Conservation (phyloP, 2,329 filamentous ascomycete species). For the Biscogniauxia mediterranea region DNA sequence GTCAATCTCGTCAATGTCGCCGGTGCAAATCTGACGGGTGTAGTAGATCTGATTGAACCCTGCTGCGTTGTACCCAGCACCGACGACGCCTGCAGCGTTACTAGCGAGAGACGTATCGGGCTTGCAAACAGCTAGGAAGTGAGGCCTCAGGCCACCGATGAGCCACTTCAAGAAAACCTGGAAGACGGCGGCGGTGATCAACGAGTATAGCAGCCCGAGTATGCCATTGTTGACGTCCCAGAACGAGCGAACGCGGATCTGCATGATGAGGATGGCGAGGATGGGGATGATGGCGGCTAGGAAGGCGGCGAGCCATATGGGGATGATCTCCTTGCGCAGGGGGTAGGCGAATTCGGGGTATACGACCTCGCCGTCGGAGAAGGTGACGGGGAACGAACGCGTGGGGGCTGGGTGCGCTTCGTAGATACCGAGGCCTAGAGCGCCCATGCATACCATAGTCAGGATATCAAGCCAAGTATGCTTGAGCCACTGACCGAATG, state of each 20-base stretch:
- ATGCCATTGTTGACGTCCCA: constrained; percentile 71
- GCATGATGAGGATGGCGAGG: constrained; percentile 60
- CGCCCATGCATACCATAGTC: constrained; percentile 65
- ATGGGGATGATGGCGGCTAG: constrained; percentile 66
- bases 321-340: constrained; percentile 66
- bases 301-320: constrained; percentile 68
- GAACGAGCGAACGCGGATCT: constrained; percentile 66
- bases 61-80: constrained; percentile 43
- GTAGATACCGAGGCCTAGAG: constrained; percentile 65
- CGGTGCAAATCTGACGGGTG: constrained; percentile 68
- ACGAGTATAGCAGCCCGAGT: constrained; percentile 66
- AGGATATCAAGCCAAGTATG: constrained; percentile 65
- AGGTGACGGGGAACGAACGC: constrained; percentile 68
- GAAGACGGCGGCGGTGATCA: constrained; percentile 71
- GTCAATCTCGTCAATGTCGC: constrained; percentile 62
- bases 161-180: constrained; percentile 76
- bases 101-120: constrained; percentile 50
- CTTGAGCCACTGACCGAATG: constrained; percentile 69
- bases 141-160: constrained; percentile 69
- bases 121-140: constrained; percentile 70
- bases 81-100: constrained; percentile 39
- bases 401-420: constrained; percentile 62
- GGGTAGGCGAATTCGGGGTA: constrained; percentile 71
- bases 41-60: constrained; percentile 65
- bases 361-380: constrained; percentile 65